These are phyloP conservation scores for Pezicula neosporulosa DNA, from an alignment of 2,329 filamentous ascomycete species.

Conservation along the genomic window DNA sequence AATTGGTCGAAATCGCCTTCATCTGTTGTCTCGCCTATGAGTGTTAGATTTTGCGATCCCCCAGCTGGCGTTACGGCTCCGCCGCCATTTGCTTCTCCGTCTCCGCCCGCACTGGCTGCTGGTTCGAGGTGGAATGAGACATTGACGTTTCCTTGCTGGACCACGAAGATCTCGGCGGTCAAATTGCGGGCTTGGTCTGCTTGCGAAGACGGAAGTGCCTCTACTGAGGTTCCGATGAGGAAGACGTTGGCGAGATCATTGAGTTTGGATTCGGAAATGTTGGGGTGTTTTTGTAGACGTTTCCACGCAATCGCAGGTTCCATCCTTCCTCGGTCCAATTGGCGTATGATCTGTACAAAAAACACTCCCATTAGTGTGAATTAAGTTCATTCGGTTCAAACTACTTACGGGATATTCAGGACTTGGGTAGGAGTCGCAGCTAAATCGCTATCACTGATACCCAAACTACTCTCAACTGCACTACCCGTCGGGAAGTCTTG, in stretches of 20 bases:
- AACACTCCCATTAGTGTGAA: conserved; percentile 6
- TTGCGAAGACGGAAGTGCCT: conserved; percentile 53
- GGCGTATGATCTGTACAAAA: conserved; percentile 49
- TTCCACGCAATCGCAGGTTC: conserved; percentile 74
- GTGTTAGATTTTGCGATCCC: conserved; percentile 57
- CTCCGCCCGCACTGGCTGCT: conserved; percentile 48
- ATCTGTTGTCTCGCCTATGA: conserved; percentile 63
- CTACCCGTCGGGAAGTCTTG: conserved; percentile 61
- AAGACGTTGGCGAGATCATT: conserved; percentile 69
- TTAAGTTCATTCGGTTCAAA: not conserved
- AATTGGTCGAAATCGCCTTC: conserved; percentile 75
- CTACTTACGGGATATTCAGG: conserved; percentile 59
- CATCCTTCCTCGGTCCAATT: conserved; percentile 78
- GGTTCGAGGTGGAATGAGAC: conserved; percentile 63
- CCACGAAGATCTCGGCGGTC: conserved; percentile 69
- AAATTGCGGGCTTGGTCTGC: conserved; percentile 69
- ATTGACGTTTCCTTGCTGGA: conserved; percentile 64
- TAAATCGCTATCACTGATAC: conserved; percentile 54
- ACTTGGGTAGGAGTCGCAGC: conserved; percentile 65
- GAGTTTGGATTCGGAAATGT: conserved; percentile 60
- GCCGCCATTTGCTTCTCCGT: conserved; percentile 43
- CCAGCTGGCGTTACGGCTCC: conserved; percentile 50
- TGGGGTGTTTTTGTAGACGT: conserved; percentile 81
- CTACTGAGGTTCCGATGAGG: conserved; percentile 60
- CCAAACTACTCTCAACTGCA: conserved; percentile 57